These are phyloP conservation scores for Ceratobasidium sp. DNA, from an alignment of 1,284 basidiomycete genomes.

Conservation along the genomic window DNA sequence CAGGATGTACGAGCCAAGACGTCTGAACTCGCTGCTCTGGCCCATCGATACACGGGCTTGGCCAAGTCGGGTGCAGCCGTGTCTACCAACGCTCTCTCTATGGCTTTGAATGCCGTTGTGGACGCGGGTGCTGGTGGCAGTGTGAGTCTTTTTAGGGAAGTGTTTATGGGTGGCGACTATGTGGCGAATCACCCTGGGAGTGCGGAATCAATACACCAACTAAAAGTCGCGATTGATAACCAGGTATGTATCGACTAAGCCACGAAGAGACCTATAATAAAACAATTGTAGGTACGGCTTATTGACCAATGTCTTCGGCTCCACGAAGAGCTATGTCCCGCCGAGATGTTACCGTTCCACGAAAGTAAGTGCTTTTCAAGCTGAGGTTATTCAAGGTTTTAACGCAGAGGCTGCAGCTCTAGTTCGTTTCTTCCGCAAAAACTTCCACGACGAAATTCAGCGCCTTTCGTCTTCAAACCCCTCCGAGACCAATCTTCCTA, in stretches of 20 bases:
- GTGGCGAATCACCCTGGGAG: slow-evolving; percentile 77
- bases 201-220: slow-evolving; percentile 74
- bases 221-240: slow-evolving; percentile 82
- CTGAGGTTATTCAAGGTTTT: background rate
- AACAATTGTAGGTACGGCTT: slow-evolving; percentile 70
- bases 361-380: slow-evolving; percentile 61
- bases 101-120: slow-evolving; percentile 88
- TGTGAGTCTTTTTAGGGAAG: slow-evolving; percentile 80
- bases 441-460: slow-evolving; percentile 89
- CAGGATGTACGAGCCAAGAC: slow-evolving; percentile 83
- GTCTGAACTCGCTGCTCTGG: slow-evolving; percentile 77
- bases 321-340: slow-evolving; percentile 84
- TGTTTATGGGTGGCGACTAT: slow-evolving; percentile 83
- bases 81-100: slow-evolving; percentile 87
- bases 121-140: slow-evolving; percentile 86
- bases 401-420: slow-evolving; percentile 61
- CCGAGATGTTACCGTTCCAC: slow-evolving; percentile 92
- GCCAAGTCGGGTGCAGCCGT: slow-evolving; percentile 79
- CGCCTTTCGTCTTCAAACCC: slow-evolving; percentile 65
- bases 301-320: slow-evolving; percentile 87
- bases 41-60: slow-evolving; percentile 79
- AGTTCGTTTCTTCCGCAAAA: slow-evolving; percentile 88
- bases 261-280: background rate
- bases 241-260: slow-evolving; percentile 67
- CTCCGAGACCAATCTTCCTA: slow-evolving; percentile 37